A percentile compares a stretch with the other conserved stretches of the same genome.
These are phyloP conservation scores for Quaeritorhiza haematococci DNA, from an alignment of 371 early-diverging fungal genomes.

Conservation along the genomic window DNA sequence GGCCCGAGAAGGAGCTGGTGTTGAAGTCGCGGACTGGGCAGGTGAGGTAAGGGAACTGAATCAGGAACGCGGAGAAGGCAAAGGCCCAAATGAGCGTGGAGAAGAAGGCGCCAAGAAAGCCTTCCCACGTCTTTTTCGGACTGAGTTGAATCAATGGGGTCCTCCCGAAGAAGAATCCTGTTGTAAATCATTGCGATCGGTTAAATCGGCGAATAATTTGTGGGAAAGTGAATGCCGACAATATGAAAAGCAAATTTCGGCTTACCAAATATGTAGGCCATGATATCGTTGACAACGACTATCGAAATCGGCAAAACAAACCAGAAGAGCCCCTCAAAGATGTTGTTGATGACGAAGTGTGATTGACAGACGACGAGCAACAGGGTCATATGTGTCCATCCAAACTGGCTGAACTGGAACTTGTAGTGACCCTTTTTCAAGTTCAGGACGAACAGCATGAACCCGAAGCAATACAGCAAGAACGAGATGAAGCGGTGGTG, in stretches of 20 bases:
- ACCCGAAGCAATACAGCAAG: conserved; percentile 77
- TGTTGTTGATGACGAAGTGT: conserved; percentile 92
- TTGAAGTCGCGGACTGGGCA: conserved; percentile 75
- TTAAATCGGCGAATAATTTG: not conserved
- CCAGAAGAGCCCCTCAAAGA: conserved; percentile 97
- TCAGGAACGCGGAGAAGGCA: conserved; percentile 54
- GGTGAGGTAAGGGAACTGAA: conserved; percentile 73
- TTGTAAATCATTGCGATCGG: not conserved
- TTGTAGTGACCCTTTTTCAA: conserved; percentile 76
- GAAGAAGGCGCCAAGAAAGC: conserved; percentile 93
- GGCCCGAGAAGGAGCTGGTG: conserved; percentile 47
- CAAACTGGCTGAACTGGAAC: conserved; percentile 90
- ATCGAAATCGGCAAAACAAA: conserved; percentile 83
- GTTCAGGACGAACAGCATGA: conserved; percentile 90
- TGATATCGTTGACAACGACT: conserved; percentile 97
- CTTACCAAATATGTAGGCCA: conserved; percentile 97
- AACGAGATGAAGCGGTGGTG: conserved; percentile 94
- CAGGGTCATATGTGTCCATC: conserved; percentile 93
- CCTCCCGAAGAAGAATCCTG: conserved; percentile 81
- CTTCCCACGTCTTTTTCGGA: conserved; percentile 99
- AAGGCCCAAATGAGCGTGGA: conserved; percentile 84
- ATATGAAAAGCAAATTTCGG: conserved; percentile 62
- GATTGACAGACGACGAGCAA: conserved; percentile 83
- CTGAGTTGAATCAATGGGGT: conserved; percentile 92
- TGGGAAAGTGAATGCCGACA: not conserved